Evolutionary conservation across 2,329 filamentous ascomycete species (phyloP), one percentile per base, ranked within the genome.

Genomic region (Phialophora macrospora): DNA sequence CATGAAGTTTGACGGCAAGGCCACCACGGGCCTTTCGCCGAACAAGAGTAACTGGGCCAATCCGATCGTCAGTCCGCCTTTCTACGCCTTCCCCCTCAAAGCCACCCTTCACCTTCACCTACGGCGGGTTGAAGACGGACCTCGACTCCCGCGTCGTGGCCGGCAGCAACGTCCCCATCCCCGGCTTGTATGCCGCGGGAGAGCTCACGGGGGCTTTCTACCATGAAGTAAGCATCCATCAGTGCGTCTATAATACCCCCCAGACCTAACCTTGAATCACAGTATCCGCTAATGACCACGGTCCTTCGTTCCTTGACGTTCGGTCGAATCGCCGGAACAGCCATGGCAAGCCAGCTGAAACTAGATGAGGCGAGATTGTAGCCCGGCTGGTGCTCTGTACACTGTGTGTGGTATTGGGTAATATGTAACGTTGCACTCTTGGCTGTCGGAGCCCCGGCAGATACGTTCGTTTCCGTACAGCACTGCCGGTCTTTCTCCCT

Each of bases 41-140:
- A 75, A 78, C 58, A 68, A 68, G 58, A 76, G 74, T 0, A 80
- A 79, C 41, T 80, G 77, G 77, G 78, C 77, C n/a, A 74, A 75
- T 34, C 75, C 75, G 14, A 79, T 79, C 56, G 69, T 70, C 17
- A 75, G 73, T 41, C 67, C 74, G 0, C 78, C 77, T 0, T 80
- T 77, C 65, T 79, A 77, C 61, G 78, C 75, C 38, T 65, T 60
- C 68, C 69, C 7, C 49, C 72, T 54, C 69, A 69, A 52, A 44
- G 30, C 55, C 20, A 57, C 8, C 17, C 55, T 74, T 74, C 26
- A 73, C 71, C 0, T 74, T 74, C 59, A 78, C 75, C 0, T 80
- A 78, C 69, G 77, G 77, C n/a, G 78, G 77, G 12, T 68, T 64
- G 12, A 62, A 61, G 34, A 77, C 75, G 26, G 75, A 80, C 68